Evolutionary conservation across 768 basidiomycete species (phyloP), one percentile per base, ranked within the genome.

Genomic region (Sarcomyxa edulis): DNA sequence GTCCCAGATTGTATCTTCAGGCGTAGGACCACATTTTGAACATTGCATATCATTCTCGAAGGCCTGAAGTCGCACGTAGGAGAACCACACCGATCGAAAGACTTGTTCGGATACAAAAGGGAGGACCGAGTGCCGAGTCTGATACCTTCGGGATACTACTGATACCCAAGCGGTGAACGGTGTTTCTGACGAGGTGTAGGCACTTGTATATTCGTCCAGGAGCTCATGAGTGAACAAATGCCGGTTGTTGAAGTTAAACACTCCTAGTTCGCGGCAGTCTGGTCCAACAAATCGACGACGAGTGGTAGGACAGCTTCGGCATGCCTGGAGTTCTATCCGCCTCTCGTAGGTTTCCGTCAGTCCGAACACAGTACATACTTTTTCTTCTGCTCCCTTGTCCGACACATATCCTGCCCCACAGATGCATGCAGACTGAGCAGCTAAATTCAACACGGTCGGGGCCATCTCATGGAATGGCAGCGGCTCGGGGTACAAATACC

Each of bases 241-340:
- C 2, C 28, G 36, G 43, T 64, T 63, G 31, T 66, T 62, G 26
- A 48, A 53, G 41, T 66, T 66, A 41, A 66, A 62, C 1, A 65
- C 7, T 1, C 62, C 61, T 9, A 48, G 9, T 2, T 48, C 36
- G 5, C 40, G 14, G 7, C 48, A 45, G 14, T 19, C 40, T 44
- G 28, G 34, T 27, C n/a, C 20, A 27, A 12, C 21, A 31, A 33
- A 33, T 14, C n/a, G 32, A 15, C n/a, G 32, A 15, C 19, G n/a
- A 9, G n/a, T 11, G n/a, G n/a, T n/a, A n/a, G n/a, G n/a, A 20
- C 32, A 33, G 16, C 11, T 33, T 15, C 16, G 10, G 32, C 32
- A 33, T 12, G 32, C n/a, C 32, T 33, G 32, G 21, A 33, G 11
- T 33, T 33, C 16, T 14, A 33, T 33, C 12, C 4, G 32, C 16